Percentiles rank a stretch among this genome's conserved stretches.
These are phyloP conservation scores for Teratosphaeria epicoccoides DNA, from an alignment of 2,329 filamentous ascomycete species.

Conservation along the genomic window DNA sequence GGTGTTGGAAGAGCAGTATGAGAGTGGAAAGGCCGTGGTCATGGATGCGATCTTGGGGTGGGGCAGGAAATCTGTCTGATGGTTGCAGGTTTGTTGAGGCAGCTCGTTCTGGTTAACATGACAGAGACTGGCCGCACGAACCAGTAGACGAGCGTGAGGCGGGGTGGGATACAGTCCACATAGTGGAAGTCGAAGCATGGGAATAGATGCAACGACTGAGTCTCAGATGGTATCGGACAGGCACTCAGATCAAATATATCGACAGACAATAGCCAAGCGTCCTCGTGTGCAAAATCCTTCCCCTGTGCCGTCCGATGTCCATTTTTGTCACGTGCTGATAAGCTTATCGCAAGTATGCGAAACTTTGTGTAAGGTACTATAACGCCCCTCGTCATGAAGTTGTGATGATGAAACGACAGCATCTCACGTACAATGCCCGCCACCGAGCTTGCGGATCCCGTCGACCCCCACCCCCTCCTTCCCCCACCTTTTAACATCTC, in stretches of 20 bases:
- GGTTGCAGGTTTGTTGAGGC: background rate
- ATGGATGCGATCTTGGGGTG: background rate
- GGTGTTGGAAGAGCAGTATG: background rate
- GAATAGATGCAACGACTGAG: no score
- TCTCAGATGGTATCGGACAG: no score
- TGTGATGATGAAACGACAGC: no score
- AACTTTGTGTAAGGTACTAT: no score
- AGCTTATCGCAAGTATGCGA: background rate
- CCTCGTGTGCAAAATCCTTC: no score
- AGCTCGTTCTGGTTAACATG: no score
- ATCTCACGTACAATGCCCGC: background rate
- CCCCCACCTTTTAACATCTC: conserved; percentile 56
- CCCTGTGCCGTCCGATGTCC: background rate
- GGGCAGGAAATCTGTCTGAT: background rate
- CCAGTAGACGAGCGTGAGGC: no score
- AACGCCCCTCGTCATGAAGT: background rate
- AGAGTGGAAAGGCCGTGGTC: background rate
- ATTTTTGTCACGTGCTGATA: background rate
- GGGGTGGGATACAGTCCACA: no score
- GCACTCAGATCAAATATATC: background rate
- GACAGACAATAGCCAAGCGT: no score
- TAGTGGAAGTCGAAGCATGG: no score
- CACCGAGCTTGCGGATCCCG: background rate
- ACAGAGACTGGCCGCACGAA: no score
- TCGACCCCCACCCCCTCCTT: conserved; percentile 1